Evolutionary conservation across 345 rosid genomes (phyloP), one percentile per base, ranked within the genome.

Genomic region (Kernera saxatilis): DNA sequence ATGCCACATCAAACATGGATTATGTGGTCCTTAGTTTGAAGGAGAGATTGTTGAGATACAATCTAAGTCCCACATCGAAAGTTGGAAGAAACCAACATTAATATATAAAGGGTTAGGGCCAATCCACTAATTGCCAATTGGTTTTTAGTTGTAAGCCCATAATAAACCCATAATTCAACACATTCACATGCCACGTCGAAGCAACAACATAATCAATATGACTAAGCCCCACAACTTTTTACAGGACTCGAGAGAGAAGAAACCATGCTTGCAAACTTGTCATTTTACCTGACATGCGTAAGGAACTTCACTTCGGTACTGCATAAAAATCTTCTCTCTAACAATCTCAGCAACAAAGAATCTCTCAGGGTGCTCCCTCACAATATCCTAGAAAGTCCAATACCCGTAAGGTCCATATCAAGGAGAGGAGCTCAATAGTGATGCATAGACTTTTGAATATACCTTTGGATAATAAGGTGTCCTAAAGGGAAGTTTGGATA

Each of bases 381-480:
- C 90, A 74, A 94, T 89, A 70, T 88, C 95, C 97, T 94, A 84
- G n/a, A 67, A 71, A 72, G 64, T 65, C 66, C 75, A 51, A 50
- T 22, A 64, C 25, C n/a, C 25, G 41, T 46, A 10, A 33, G 50
- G 62, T n/a, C 8, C 15, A 17, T 22, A 53, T 51, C 30, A 64
- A 35, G 40, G 32, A 30, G 17, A 26, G 41, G 39, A 19, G 22
- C 8, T 52, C 18, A n/a, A 69, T 3, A 35, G 18, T 12, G 23
- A 60, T 39, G 59, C 8, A 40, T 29, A 22, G 37, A 59, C 12
- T 5, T 12, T 3, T 44, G 12, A 10, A 8, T 10, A 49, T 77
- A 88, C 99, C 97, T 91, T 93, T 27, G 99, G 91, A 78, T 87
- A 93, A 80, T 91, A 93, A 59, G 97, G 88, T 33, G 99, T 96